Conservation (phyloP, 1,284 basidiomycete genomes). For the Phylloporus gajari region DNA sequence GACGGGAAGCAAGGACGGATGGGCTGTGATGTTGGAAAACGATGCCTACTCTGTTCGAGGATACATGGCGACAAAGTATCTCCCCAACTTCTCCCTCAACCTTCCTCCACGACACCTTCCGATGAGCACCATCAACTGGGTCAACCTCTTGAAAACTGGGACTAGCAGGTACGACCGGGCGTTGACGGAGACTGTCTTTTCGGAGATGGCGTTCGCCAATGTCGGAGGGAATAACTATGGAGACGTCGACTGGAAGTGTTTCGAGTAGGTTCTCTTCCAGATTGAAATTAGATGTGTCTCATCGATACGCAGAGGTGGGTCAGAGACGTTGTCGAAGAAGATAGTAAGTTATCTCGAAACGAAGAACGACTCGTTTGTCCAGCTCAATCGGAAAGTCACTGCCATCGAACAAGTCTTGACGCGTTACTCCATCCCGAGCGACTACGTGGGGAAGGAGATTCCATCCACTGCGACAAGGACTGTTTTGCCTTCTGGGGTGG, state of each 20-base stretch:
- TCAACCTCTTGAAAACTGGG: constrained; percentile 25
- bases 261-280: constrained; percentile 20
- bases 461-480: neutral
- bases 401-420: neutral
- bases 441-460: neutral
- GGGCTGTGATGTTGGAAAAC: constrained; percentile 11
- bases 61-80: constrained; percentile 28
- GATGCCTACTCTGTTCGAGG: constrained; percentile 24
- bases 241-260: constrained; percentile 36
- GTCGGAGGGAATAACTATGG: constrained; percentile 14
- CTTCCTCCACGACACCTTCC: constrained; percentile 21
- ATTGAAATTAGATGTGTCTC: neutral
- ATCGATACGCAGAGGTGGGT: constrained; percentile 26
- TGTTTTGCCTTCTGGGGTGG: neutral
- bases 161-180: constrained; percentile 28
- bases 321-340: constrained; percentile 27
- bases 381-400: constrained; percentile 17
- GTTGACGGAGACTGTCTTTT: constrained; percentile 27
- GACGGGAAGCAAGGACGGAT: constrained; percentile 10
- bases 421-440: neutral
- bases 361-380: constrained; percentile 3
- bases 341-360: constrained; percentile 28
- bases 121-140: constrained; percentile 29
- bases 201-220: constrained; percentile 22
- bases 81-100: constrained; percentile 18